These are phyloP conservation scores for Pseudogymnoascus sp. DNA, from an alignment of 2,329 filamentous ascomycete species.

Conservation along the genomic window DNA sequence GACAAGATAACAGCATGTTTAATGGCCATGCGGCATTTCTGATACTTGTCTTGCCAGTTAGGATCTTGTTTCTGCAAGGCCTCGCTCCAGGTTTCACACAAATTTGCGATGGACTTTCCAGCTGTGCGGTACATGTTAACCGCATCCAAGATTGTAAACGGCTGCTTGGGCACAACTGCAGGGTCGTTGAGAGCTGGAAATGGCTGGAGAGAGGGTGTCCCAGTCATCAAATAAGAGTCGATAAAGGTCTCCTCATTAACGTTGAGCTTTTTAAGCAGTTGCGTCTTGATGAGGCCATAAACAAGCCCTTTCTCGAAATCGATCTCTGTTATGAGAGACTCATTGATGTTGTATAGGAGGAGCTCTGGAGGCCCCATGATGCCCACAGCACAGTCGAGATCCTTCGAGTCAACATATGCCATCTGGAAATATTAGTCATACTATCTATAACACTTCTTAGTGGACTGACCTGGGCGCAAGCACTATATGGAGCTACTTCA, in stretches of 20 bases:
- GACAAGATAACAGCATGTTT: slow-evolving; percentile 78
- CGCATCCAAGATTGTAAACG: slow-evolving; percentile 62
- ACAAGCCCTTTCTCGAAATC: slow-evolving; percentile 66
- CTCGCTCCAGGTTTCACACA: slow-evolving; percentile 74
- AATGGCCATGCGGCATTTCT: slow-evolving; percentile 75
- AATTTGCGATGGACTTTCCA: slow-evolving; percentile 62
- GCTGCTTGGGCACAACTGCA: slow-evolving; percentile 45
- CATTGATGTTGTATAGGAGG: slow-evolving; percentile 77
- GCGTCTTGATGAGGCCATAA: slow-evolving; percentile 55
- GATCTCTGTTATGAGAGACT: slow-evolving; percentile 57
- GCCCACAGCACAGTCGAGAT: slow-evolving; percentile 63
- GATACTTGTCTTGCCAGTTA: slow-evolving; percentile 79
- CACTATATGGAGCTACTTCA: slow-evolving; percentile 79
- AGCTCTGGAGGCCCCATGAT: slow-evolving; percentile 81
- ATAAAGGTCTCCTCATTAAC: slow-evolving; percentile 67
- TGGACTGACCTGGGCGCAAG: slow-evolving; percentile 68
- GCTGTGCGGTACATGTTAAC: slow-evolving; percentile 68
- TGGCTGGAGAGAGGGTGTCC: slow-evolving; percentile 70
- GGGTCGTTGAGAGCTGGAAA: slow-evolving; percentile 70
- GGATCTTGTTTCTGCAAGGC: slow-evolving; percentile 64
- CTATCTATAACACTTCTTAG: background rate
- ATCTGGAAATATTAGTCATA: slow-evolving; percentile 45
- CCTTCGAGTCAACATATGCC: slow-evolving; percentile 66
- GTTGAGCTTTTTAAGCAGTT: slow-evolving; percentile 62
- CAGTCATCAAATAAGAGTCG: slow-evolving; percentile 76